Conservation (phyloP, 257 asterid species). For the Solanum sejunctum region DNA sequence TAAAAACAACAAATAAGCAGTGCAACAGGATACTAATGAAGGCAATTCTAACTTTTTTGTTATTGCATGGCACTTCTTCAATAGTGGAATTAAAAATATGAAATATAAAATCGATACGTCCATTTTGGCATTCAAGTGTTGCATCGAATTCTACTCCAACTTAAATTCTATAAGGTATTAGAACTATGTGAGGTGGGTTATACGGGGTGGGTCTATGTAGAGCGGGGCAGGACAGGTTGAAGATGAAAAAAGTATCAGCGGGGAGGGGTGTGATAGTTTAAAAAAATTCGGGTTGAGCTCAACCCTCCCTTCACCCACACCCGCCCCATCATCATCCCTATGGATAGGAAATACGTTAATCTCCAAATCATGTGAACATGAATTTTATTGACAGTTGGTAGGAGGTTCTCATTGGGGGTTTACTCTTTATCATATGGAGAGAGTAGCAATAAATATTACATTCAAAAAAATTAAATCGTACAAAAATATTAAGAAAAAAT, state of each 20-base stretch:
- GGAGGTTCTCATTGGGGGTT: background rate
- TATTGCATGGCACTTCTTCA: background rate
- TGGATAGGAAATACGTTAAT: background rate
- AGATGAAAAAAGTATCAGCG: too few species aligned
- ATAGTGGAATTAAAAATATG: background rate
- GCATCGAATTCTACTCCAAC: too few species aligned
- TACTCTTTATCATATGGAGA: background rate
- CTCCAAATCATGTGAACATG: background rate
- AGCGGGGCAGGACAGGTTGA: too few species aligned
- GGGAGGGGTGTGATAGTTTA: too few species aligned
- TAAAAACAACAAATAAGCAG: background rate
- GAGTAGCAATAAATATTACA: background rate
- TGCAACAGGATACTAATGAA: background rate
- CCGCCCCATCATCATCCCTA: background rate
- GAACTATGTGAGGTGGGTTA: background rate
- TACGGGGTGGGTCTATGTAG: too few species aligned
- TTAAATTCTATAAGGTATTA: background rate
- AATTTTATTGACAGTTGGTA: background rate
- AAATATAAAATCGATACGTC: background rate
- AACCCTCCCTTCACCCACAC: rapidly evolving
- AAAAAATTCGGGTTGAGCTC: too few species aligned
- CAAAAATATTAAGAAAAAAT: background rate
- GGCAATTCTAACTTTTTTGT: background rate
- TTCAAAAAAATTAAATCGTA: background rate
- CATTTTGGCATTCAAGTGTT: too few species aligned